Conservation (phyloP, 179 eudicot genomes). For the Gypsophila paniculata region DNA sequence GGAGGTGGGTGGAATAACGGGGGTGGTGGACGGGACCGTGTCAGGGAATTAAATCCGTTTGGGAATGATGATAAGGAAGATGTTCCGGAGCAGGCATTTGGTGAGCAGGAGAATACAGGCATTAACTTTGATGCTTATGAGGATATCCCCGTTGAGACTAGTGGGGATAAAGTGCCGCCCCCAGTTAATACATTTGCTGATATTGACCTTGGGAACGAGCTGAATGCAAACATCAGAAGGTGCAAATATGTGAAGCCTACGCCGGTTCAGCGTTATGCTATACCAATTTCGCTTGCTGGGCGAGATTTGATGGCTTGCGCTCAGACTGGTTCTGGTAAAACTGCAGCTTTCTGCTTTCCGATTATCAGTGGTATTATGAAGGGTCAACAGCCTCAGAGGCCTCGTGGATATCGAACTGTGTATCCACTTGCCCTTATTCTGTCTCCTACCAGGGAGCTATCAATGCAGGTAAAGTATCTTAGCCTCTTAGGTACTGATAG, state of each 20-base stretch:
- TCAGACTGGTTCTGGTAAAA: constrained; percentile 93
- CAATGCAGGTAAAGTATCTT: constrained; percentile 53
- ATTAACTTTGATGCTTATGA: constrained; percentile 96
- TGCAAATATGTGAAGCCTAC: constrained; percentile 96
- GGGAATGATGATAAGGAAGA: constrained; percentile 47
- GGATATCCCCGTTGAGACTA: constrained; percentile 92
- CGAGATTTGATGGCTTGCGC: constrained; percentile 97
- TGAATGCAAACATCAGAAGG: constrained; percentile 68
- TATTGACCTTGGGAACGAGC: constrained; percentile 81
- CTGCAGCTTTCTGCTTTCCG: constrained; percentile 94
- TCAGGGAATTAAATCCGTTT: constrained; percentile 78
- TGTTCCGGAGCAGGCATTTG: constrained; percentile 38
- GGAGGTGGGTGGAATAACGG: constrained; percentile 55
- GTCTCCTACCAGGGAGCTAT: constrained; percentile 90
- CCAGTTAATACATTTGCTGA: constrained; percentile 93
- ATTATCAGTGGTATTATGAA: constrained; percentile 87
- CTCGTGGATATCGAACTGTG: constrained; percentile 55
- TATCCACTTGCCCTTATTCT: constrained; percentile 82
- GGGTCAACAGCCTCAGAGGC: constrained; percentile 44
- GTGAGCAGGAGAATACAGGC: constrained; percentile 60
- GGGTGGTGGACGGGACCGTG: constrained; percentile 58
- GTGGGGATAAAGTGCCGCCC: constrained; percentile 81
- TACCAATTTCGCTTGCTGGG: constrained; percentile 82
- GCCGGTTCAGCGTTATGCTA: constrained; percentile 88
- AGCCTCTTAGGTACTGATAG: too few relatives aligned